phyloP scores from a whole-genome alignment of 2,329 filamentous ascomycete species.

The Anthostomella pinea region DNA sequence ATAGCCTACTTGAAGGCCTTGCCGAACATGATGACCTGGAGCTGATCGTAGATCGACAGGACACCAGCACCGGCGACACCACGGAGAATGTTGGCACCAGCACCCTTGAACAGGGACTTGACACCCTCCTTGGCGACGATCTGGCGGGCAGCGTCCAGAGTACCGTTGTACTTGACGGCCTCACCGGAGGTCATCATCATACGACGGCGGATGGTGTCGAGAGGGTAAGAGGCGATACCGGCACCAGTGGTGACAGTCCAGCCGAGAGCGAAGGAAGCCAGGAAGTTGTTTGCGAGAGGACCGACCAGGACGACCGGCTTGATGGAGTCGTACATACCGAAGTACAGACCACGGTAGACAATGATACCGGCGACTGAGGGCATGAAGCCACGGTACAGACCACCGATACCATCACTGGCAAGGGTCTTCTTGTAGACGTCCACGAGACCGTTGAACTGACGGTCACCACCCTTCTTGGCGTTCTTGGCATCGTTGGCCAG shows the following conservation, averaged over 20 bases:
- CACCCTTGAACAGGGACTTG: constrained; percentile 99
- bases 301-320: constrained; percentile 97
- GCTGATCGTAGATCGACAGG: constrained; percentile 99
- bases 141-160: constrained; percentile 91
- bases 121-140: constrained; percentile 97
- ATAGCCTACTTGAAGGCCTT: constrained; percentile 99
- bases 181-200: constrained; percentile 99
- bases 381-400: constrained; percentile 99
- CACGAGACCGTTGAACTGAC: constrained; percentile 99
- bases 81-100: constrained; percentile 99
- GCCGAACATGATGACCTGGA: constrained; percentile 98
- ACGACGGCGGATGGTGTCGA: constrained; percentile 99
- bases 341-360: constrained; percentile 99
- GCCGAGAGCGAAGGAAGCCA: constrained; percentile 97
- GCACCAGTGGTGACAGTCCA: constrained; percentile 99
- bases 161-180: constrained; percentile 99
- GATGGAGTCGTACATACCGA: constrained; percentile 99
- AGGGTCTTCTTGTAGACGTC: constrained; percentile 99
- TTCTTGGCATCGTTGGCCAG: constrained; percentile 99
- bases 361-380: constrained; percentile 98
- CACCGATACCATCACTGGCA: constrained; percentile 95
- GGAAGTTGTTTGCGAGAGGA: constrained; percentile 93
- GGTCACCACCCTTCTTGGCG: constrained; percentile 93
- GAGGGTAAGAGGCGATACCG: constrained; percentile 99
- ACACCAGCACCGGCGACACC: constrained; percentile 99